A percentile compares a stretch with the other conserved stretches of the same genome.
These are phyloP conservation scores for Colletotrichum agaves DNA, from an alignment of 2,329 filamentous ascomycete species.

Conservation along the genomic window DNA sequence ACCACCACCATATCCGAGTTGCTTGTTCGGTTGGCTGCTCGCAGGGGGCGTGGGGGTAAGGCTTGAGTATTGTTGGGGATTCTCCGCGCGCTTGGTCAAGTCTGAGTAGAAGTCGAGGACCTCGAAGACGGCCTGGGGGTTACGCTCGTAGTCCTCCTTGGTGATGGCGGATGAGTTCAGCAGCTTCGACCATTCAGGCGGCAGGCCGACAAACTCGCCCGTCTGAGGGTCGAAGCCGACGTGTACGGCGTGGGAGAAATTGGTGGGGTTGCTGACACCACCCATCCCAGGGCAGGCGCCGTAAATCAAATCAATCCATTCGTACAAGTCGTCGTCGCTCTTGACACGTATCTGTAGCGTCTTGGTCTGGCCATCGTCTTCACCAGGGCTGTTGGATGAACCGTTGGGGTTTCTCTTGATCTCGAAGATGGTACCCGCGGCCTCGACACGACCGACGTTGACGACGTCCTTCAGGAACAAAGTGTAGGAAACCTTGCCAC, in stretches of 20 bases:
- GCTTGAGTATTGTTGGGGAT: conserved; percentile 75
- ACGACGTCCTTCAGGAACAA: conserved; percentile 89
- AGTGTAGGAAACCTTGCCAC: conserved; percentile 86
- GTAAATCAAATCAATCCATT: conserved; percentile 99
- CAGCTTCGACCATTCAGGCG: conserved; percentile 96
- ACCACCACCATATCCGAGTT: conserved; percentile 68
- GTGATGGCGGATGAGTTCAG: conserved; percentile 97
- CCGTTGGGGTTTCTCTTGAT: conserved; percentile 81
- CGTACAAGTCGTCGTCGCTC: conserved; percentile 95
- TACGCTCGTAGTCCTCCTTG: conserved; percentile 98
- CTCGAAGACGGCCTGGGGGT: conserved; percentile 86
- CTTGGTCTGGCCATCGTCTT: conserved; percentile 83
- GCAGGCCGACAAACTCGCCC: conserved; percentile 93
- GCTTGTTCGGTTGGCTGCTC: conserved; percentile 67
- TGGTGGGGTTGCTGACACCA: conserved; percentile 97
- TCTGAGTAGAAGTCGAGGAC: conserved; percentile 88
- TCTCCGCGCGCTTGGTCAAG: conserved; percentile 79
- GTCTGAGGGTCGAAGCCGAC: conserved; percentile 97
- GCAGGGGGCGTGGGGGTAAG: conserved; percentile 75
- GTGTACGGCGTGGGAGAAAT: conserved; percentile 96
- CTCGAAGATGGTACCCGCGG: conserved; percentile 92
- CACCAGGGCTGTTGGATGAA: conserved; percentile 75
- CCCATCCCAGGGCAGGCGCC: conserved; percentile 97
- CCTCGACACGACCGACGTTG: conserved; percentile 90
- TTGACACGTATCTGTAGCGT: conserved; percentile 94